These are phyloP conservation scores for Opeltia flavorubescens DNA, from an alignment of 495 filamentous ascomycete species.

Conservation along the genomic window DNA sequence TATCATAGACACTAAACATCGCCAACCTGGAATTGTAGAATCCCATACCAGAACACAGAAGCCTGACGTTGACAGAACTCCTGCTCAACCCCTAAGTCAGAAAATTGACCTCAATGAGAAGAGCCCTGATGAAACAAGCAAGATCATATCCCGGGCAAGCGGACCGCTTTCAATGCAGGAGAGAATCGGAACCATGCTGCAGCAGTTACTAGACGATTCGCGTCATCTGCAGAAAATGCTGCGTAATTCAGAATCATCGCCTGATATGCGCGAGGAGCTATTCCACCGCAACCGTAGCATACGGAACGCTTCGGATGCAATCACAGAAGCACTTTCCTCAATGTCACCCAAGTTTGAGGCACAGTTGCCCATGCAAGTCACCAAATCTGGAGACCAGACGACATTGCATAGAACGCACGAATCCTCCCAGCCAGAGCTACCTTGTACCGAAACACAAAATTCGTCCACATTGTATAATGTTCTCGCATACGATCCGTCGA, in stretches of 20 bases:
- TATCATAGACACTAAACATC: conserved; percentile 26
- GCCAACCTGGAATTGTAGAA: conserved; percentile 11
- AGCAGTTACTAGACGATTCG: background rate
- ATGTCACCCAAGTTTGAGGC: background rate
- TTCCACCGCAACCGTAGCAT: conserved; percentile 1
- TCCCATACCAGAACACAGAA: background rate
- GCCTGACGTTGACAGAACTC: background rate
- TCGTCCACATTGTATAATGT: conserved; percentile 48
- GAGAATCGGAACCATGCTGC: background rate
- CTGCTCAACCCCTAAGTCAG: background rate
- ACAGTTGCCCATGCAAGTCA: background rate
- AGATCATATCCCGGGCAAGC: background rate
- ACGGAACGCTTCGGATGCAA: background rate
- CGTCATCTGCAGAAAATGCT: background rate
- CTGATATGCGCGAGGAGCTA: background rate
- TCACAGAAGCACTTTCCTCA: background rate
- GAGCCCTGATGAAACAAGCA: background rate
- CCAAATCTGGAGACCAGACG: no score
- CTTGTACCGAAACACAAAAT: background rate
- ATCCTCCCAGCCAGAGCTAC: background rate
- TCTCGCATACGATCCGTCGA: conserved; percentile 57
- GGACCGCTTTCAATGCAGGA: background rate
- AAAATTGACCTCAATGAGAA: background rate
- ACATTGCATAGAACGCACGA: background rate
- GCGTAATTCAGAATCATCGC: background rate